Percentiles rank a stretch among this genome's conserved stretches.
Evolutionary conservation across 805 yeast genomes (phyloP).

Genomic region (Myxozyma nipponensis): DNA sequence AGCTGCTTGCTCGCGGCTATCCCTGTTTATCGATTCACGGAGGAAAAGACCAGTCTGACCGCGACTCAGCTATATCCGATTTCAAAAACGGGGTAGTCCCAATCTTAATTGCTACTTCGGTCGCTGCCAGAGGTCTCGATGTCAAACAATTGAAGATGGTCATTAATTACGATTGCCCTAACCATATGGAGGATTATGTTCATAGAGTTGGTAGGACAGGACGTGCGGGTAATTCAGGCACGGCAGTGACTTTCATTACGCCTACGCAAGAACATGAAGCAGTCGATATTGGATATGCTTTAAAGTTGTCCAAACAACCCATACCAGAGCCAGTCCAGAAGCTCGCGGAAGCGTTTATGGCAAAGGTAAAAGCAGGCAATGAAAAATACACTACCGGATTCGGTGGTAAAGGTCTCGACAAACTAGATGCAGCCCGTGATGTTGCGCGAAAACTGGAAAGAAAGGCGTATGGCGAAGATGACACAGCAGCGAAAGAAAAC

Average conservation of each 20-base stretch:
- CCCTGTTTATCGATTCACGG: slow-evolving; percentile 78
- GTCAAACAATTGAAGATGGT: slow-evolving; percentile 82
- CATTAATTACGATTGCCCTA: slow-evolving; percentile 76
- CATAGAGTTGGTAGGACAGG: slow-evolving; percentile 97
- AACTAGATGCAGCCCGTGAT: slow-evolving; percentile 60
- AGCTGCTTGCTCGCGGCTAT: slow-evolving; percentile 51
- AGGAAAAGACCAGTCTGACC: slow-evolving; percentile 80
- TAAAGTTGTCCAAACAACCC: slow-evolving; percentile 53
- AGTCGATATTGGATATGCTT: slow-evolving; percentile 64
- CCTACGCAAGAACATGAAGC: slow-evolving; percentile 60
- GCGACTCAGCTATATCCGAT: slow-evolving; percentile 67
- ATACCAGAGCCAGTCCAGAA: slow-evolving; percentile 50
- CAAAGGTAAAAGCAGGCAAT: slow-evolving; percentile 63
- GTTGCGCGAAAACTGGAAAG: slow-evolving; percentile 50
- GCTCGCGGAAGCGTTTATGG: slow-evolving; percentile 54
- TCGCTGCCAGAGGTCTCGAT: slow-evolving; percentile 92
- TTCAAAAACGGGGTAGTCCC: slow-evolving; percentile 57
- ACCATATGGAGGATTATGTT: slow-evolving; percentile 89
- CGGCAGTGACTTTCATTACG: slow-evolving; percentile 68
- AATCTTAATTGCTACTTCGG: slow-evolving; percentile 83
- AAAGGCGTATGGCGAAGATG: slow-evolving; percentile 46
- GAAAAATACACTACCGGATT: slow-evolving; percentile 66
- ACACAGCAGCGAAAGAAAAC: slow-evolving; percentile 27
- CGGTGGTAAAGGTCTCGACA: slow-evolving; percentile 88
- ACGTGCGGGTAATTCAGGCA: slow-evolving; percentile 77